These are phyloP conservation scores for Byssochlamys sp. DNA, from an alignment of 2,329 filamentous ascomycete genomes.

Conservation along the genomic window DNA sequence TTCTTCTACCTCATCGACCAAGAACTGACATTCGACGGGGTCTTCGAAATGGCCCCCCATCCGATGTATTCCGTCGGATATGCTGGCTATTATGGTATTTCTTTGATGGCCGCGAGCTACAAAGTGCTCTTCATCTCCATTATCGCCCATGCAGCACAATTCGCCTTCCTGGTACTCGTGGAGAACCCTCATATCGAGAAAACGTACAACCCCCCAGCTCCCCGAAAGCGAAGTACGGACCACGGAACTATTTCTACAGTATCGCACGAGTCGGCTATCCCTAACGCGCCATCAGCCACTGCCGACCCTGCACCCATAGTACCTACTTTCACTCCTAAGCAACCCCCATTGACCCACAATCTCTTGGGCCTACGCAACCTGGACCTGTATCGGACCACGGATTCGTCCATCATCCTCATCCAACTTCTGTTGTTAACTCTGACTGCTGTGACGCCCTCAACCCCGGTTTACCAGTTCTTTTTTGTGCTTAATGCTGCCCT, in stretches of 20 bases:
- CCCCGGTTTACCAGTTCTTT: constrained; percentile 61
- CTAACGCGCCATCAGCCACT: constrained; percentile 23
- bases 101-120: constrained; percentile 95
- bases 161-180: constrained; percentile 80
- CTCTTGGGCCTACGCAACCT: constrained; percentile 73
- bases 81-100: constrained; percentile 95
- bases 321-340: constrained; percentile 35
- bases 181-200: constrained; percentile 98
- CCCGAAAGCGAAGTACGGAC: constrained; percentile 44
- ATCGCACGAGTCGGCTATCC: constrained; percentile 21
- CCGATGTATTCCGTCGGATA: constrained; percentile 99
- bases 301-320: constrained; percentile 29
- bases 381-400: constrained; percentile 78
- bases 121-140: constrained; percentile 96
- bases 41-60: constrained; percentile 97
- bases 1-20: constrained; percentile 99
- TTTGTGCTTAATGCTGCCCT: constrained; percentile 71
- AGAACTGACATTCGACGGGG: constrained; percentile 92
- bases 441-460: constrained; percentile 67
- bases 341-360: constrained; percentile 66
- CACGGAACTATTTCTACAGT: constrained; percentile 20
- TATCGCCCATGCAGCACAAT: constrained; percentile 83
- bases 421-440: constrained; percentile 65
- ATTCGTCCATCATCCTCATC: constrained; percentile 69
- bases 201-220: constrained; percentile 84